Evolutionary conservation across 2,329 filamentous ascomycete genomes (phyloP), one percentile per base, ranked within the genome.

Genomic region (Verticillium zaregamsianum): DNA sequence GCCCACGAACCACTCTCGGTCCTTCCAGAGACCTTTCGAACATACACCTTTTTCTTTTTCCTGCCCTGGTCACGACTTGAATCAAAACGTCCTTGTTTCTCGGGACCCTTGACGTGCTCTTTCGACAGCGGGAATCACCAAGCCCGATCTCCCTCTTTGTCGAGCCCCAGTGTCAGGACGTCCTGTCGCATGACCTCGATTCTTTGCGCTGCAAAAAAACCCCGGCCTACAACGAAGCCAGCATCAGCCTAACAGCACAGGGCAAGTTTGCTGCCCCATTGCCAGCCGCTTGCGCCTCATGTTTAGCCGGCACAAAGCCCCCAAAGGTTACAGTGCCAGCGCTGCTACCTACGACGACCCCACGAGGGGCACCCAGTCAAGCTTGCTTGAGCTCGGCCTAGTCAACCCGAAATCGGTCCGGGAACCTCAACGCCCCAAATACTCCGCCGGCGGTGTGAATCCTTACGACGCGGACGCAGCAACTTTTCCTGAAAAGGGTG

Each of bases 401-500:
- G 63, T 59, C 32, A 65, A 56, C 54, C 52, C 63, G 28, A 65
- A 63, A 61, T 57, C 62, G 33, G 58, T 58, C 31, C 60, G 60
- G 45, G 61, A 62, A 45, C 61, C 63, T 23, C 63, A 59, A 23
- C 60, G 66, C 57, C 62, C 65, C 52, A 57, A 61, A 55, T 37
- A 66, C 63, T 12, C 32, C 61, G 28, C 62, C 54, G 57, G 40
- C 57, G 31, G 62, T 61, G 60, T 60, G 61, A 35, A 63, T 58
- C 28, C 63, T 57, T 63, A 60, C 55, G 37, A 63, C 58, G 45
- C 68, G 62, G 70, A 73, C 67, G 68, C 69, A 58, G 67, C 74
- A 39, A 73, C 75, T 35, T 76, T 75, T 65, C 73, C 74, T 45
- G 77, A 78, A 66, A 77, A 78, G 71, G 77, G 78, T 80, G 73